Percentiles rank a stretch among this genome's conserved stretches.
Evolutionary conservation across 495 filamentous ascomycete genomes (phyloP).

Genomic region (Neurospora discreta): DNA sequence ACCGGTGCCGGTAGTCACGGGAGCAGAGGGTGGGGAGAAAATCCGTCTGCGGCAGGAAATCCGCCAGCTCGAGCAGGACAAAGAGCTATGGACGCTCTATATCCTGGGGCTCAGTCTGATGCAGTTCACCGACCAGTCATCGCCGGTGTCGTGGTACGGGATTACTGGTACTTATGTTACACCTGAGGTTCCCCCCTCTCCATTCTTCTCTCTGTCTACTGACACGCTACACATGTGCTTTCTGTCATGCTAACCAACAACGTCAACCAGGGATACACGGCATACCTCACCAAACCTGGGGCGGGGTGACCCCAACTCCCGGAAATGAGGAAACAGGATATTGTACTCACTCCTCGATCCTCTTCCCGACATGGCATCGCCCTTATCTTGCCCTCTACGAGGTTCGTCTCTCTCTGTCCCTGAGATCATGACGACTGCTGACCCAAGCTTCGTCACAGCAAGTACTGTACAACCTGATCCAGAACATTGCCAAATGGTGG

Average conservation of each 20-base stretch:
- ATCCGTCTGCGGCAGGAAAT: constrained; percentile 35
- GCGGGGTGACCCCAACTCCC: constrained; percentile 37
- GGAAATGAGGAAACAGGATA: constrained; percentile 44
- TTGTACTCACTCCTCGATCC: constrained; percentile 52
- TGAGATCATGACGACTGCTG: constrained; percentile 2
- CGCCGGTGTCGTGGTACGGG: constrained; percentile 49
- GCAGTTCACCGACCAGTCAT: constrained; percentile 41
- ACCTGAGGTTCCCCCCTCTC: background rate
- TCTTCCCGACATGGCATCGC: constrained; percentile 64
- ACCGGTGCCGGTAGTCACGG: constrained; percentile 8
- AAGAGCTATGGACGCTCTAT: constrained; percentile 48
- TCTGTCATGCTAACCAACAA: background rate
- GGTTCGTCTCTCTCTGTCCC: constrained; percentile 26
- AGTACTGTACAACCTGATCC: constrained; percentile 41
- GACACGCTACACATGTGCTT: background rate
- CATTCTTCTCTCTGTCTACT: background rate
- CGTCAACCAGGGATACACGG: constrained; percentile 49
- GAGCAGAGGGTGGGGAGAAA: constrained; percentile 4
- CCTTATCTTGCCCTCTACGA: constrained; percentile 59
- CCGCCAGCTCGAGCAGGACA: constrained; percentile 43
- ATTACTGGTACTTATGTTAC: constrained; percentile 25
- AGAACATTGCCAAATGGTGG: constrained; percentile 43
- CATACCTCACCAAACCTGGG: constrained; percentile 45
- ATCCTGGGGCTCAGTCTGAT: constrained; percentile 43
- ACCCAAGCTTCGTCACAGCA: constrained; percentile 29